Conservation (phyloP, 352 stramenopile genomes). For the Globisporangium heterothallicum region DNA sequence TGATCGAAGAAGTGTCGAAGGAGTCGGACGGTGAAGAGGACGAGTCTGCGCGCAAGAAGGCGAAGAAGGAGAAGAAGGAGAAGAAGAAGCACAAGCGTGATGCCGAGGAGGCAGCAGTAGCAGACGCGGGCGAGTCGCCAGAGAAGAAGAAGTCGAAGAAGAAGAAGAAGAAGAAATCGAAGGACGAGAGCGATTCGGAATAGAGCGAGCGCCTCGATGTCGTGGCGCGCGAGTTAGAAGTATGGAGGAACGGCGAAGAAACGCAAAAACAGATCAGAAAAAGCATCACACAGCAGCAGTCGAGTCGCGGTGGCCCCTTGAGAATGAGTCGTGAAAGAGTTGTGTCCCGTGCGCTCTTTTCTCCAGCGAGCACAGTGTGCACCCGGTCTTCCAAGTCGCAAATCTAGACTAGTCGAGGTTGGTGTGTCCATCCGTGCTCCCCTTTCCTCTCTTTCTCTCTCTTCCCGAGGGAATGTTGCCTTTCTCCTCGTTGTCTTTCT, state of each 20-base stretch:
- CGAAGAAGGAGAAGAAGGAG: slow-evolving; percentile 77
- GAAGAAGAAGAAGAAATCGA: slow-evolving; percentile 85
- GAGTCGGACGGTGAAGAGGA: slow-evolving; percentile 33
- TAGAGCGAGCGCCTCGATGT: slow-evolving; percentile 20
- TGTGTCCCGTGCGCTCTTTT: background rate
- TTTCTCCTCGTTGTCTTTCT: background rate
- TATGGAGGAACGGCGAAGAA: background rate
- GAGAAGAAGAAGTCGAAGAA: slow-evolving; percentile 88
- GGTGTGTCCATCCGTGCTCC: background rate
- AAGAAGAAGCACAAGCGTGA: slow-evolving; percentile 75
- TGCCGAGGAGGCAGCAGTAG: slow-evolving; percentile 32
- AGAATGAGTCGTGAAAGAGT: background rate
- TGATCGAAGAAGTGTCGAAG: slow-evolving; percentile 59
- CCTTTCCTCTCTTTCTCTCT: background rate
- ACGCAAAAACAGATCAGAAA: background rate
- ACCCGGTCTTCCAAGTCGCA: no score
- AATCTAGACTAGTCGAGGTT: background rate
- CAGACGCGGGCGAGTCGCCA: slow-evolving; percentile 52
- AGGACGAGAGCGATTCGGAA: slow-evolving; percentile 66
- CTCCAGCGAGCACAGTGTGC: no score
- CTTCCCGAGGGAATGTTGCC: background rate
- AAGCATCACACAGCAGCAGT: background rate
- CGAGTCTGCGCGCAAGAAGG: slow-evolving; percentile 41
- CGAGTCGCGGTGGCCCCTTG: background rate
- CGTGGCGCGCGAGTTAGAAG: background rate